Evolutionary conservation across 2,329 filamentous ascomycete species (phyloP), one percentile per base, ranked within the genome.

Genomic region (Endocalyx cinctus): DNA sequence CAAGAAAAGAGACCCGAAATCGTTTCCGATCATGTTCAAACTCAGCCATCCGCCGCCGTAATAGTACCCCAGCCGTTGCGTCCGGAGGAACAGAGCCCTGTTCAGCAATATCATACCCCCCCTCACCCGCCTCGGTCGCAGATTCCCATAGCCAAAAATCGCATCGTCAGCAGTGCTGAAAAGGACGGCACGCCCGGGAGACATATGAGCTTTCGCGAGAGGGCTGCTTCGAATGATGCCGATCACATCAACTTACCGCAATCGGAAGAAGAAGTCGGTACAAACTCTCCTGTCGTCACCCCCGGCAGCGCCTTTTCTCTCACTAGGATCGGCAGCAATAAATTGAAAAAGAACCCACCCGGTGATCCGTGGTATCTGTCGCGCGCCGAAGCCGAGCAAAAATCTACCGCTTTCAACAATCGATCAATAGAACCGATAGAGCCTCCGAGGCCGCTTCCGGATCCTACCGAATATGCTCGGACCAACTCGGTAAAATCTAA

Each of bases 171-270:
- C 43, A 41, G 41, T 37, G 41, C 27, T 11, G 47, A 52, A 16
- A 42, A 47, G 17, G 51, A 59, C 7, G 58, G 55, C 11, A 47
- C 67, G 12, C 70, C 72, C 4, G 69, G 72, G 49, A 69, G 74
- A 31, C 75, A 76, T 32, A 49, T 77, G 25, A 81, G 76, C 54
- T 76, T 77, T 54, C 72, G 74, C n/a, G 76, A 80, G 42, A 69
- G 74, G 33, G 66, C 75, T 6, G 65, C 61, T 3, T 64, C 62
- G 39, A 64, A 64, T 30, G 66, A 70, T 14, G n/a, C n/a, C n/a
- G n/a, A n/a, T n/a, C n/a, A n/a, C n/a, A 45, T 63, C 25, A 54
- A 57, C 12, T 42, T 62, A 8, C 55, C 62, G 3, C 54, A 48
- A 17, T 52, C 49, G 4, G 45, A 47, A 12, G 33, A 42, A n/a